Percentiles rank a stretch among this genome's conserved stretches.
Conservation (phyloP, 768 basidiomycete species). For the Crassisporium funariophilum region DNA sequence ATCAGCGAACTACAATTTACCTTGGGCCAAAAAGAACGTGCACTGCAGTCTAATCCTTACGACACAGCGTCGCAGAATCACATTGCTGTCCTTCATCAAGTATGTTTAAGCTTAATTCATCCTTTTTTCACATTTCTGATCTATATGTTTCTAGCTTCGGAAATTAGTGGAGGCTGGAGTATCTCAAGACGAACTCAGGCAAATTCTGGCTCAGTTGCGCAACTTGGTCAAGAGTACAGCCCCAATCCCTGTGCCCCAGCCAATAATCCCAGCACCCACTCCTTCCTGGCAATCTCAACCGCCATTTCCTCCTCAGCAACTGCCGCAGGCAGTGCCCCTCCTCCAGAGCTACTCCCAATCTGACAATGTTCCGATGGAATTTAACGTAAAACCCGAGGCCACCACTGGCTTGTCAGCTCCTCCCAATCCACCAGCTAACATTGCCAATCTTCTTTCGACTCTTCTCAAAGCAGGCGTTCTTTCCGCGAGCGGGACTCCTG, state of each 20-base stretch:
- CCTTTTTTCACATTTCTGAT: conserved; percentile 3
- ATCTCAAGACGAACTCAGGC: conserved; percentile 75
- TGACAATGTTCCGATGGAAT: not conserved
- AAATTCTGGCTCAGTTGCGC: conserved; percentile 74
- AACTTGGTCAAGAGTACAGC: conserved; percentile 52
- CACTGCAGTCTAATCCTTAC: conserved; percentile 70
- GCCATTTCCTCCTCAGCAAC: conserved; percentile 16
- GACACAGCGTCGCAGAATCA: conserved; percentile 72
- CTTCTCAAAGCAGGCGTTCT: conserved; percentile 83
- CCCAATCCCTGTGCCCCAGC: conserved; percentile 32
- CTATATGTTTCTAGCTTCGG: conserved; percentile 49
- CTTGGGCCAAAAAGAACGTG: conserved; percentile 78
- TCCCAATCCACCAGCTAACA: conserved; percentile 36
- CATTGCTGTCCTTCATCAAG: conserved; percentile 79
- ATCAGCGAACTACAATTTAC: conserved; percentile 82
- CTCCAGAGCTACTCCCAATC: not conserved
- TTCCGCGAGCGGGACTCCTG: conserved; percentile 52
- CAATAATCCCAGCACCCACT: conserved; percentile 19
- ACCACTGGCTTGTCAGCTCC: conserved; percentile 12
- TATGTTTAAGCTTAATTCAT: conserved; percentile 34
- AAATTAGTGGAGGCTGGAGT: conserved; percentile 78
- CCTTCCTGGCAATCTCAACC: conserved; percentile 18
- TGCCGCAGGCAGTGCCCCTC: conserved; percentile 1
- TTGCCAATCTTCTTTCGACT: conserved; percentile 63
- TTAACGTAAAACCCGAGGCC: not conserved